phyloP scores from a whole-genome alignment of 2,329 filamentous ascomycete species.

The Lomentospora prolificans region DNA sequence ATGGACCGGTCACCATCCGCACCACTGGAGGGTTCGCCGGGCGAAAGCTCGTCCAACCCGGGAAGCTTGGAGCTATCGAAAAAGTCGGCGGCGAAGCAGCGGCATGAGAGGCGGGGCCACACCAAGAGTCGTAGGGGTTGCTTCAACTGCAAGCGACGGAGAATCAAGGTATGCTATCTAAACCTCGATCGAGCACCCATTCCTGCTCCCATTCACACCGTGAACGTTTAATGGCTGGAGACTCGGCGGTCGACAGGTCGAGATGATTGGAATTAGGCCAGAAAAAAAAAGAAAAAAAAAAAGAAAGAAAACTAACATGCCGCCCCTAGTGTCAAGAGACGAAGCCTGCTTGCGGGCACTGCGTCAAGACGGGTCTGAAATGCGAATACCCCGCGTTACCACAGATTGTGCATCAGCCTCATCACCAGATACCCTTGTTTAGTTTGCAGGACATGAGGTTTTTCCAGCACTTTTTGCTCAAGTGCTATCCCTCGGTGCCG shows the following conservation, averaged over 20 bases:
- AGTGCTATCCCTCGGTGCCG: slow-evolving; percentile 54
- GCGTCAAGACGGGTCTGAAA: slow-evolving; percentile 48
- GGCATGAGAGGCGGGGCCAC: slow-evolving; percentile 46
- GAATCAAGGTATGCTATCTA: slow-evolving; percentile 44
- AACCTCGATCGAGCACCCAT: no score
- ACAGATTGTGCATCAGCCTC: slow-evolving; percentile 43
- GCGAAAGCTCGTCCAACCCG: slow-evolving; percentile 5
- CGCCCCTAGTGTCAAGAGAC: slow-evolving; percentile 63
- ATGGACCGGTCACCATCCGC: slow-evolving; percentile 10
- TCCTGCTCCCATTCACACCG: no score
- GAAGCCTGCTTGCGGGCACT: slow-evolving; percentile 53
- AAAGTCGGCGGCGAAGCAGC: background rate
- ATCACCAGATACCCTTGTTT: slow-evolving; percentile 47
- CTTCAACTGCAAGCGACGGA: slow-evolving; percentile 56
- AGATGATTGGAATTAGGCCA: no score
- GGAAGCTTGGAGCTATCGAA: background rate
- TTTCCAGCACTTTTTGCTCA: slow-evolving; percentile 56
- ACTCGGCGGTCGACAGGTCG: no score
- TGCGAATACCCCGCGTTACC: slow-evolving; percentile 51
- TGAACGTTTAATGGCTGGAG: no score
- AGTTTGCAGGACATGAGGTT: slow-evolving; percentile 56
- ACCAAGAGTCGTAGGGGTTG: slow-evolving; percentile 57
- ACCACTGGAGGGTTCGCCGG: slow-evolving; percentile 10
- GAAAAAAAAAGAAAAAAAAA: no score
- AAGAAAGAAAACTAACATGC: no score